Evolutionary conservation across 2,329 filamentous ascomycete genomes (phyloP).

Genomic region (Fusarium algeriense): DNA sequence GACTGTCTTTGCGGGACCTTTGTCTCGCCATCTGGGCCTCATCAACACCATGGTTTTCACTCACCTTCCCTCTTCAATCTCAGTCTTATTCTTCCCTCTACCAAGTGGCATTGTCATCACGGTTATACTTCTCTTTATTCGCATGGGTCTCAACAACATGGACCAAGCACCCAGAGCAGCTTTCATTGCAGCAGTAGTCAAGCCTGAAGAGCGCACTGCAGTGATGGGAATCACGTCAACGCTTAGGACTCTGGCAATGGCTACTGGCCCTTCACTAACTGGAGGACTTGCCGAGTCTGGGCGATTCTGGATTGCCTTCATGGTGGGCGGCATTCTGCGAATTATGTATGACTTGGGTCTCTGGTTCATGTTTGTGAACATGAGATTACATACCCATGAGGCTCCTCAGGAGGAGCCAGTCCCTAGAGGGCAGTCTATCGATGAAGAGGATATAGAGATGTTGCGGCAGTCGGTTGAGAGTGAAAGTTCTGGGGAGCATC

Average conservation of each 20-base stretch:
- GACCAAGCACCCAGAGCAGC: slow-evolving; percentile 75
- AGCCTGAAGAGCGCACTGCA: slow-evolving; percentile 73
- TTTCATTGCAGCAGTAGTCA: slow-evolving; percentile 75
- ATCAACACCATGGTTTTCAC: slow-evolving; percentile 75
- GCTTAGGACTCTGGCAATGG: slow-evolving; percentile 70
- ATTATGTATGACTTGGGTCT: slow-evolving; percentile 70
- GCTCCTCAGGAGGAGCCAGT: not conserved
- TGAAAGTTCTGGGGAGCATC: slow-evolving; percentile 15
- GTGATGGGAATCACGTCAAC: slow-evolving; percentile 77
- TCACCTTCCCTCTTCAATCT: slow-evolving; percentile 71
- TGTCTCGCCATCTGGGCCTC: slow-evolving; percentile 69
- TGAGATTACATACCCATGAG: slow-evolving; percentile 64
- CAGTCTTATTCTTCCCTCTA: slow-evolving; percentile 70
- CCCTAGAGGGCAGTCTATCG: slow-evolving; percentile 4
- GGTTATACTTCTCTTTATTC: slow-evolving; percentile 67
- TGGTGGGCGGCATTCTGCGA: slow-evolving; percentile 65
- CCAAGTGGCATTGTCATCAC: slow-evolving; percentile 64
- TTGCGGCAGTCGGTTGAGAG: not conserved
- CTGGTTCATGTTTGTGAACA: slow-evolving; percentile 70
- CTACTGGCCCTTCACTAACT: slow-evolving; percentile 65
- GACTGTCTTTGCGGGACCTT: slow-evolving; percentile 68
- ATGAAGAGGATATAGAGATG: slow-evolving; percentile 33
- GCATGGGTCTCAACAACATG: slow-evolving; percentile 75
- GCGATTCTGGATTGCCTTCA: slow-evolving; percentile 72
- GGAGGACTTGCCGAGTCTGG: slow-evolving; percentile 65